Percentiles rank a stretch among this genome's conserved stretches.
Evolutionary conservation across 1,284 basidiomycete species (phyloP).

Genomic region (Ustilago tritici): DNA sequence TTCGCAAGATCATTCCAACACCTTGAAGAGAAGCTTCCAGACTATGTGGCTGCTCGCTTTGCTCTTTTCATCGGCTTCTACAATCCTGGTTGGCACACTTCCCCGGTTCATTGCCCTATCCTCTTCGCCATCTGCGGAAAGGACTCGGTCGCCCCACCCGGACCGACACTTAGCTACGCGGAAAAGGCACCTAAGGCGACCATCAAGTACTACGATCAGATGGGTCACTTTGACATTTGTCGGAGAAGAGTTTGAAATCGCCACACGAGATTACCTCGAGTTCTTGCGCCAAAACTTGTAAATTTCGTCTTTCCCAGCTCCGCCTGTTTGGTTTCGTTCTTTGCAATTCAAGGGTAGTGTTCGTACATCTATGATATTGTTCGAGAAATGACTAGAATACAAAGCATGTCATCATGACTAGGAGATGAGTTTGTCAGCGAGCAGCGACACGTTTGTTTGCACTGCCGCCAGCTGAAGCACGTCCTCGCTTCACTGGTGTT

Average conservation of each 20-base stretch:
- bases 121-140: conserved; percentile 63
- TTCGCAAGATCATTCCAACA: conserved; percentile 29
- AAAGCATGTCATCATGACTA: neutral
- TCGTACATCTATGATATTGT: neutral
- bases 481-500: conserved; percentile 24
- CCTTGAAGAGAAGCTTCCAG: neutral
- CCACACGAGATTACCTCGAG: conserved; percentile 42
- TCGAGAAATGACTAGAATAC: neutral
- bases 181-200: conserved; percentile 48
- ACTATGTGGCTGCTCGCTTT: conserved; percentile 54
- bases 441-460: conserved; percentile 13
- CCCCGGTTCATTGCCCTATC: conserved; percentile 53
- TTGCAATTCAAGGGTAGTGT: neutral
- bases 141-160: conserved; percentile 56
- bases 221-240: conserved; percentile 63
- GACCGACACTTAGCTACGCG: conserved; percentile 50
- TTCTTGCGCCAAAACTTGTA: conserved; percentile 43
- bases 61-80: conserved; percentile 49
- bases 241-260: conserved; percentile 52
- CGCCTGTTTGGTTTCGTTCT: neutral
- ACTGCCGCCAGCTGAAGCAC: conserved; percentile 6
- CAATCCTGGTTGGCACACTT: conserved; percentile 53
- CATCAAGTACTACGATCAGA: conserved; percentile 45
- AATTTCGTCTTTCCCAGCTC: neutral
- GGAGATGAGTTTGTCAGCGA: neutral